Evolutionary conservation across 2,329 filamentous ascomycete genomes (phyloP).

Genomic region (Magnaporthiopsis incrustans): DNA sequence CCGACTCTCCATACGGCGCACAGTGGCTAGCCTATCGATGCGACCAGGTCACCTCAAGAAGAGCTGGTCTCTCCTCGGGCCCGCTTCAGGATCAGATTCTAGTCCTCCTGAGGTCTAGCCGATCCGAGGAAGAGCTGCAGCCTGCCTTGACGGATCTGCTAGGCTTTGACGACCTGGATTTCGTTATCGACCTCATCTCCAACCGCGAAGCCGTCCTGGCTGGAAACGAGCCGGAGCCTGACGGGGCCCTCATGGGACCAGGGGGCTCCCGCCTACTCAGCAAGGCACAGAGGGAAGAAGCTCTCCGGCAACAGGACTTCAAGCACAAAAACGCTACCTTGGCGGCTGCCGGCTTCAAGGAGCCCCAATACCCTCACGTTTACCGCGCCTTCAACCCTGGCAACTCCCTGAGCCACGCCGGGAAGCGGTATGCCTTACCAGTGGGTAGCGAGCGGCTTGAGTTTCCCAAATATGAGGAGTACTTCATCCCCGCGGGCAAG

Average conservation of each 20-base stretch:
- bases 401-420: slow-evolving; percentile 73
- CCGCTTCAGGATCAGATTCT: slow-evolving; percentile 73
- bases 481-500: slow-evolving; percentile 72
- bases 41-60: slow-evolving; percentile 52
- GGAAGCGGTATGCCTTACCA: slow-evolving; percentile 77
- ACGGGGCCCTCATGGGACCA: slow-evolving; percentile 7
- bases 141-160: slow-evolving; percentile 82
- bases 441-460: slow-evolving; percentile 64
- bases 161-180: slow-evolving; percentile 87
- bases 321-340: slow-evolving; percentile 75
- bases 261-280: slow-evolving; percentile 53
- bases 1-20: slow-evolving; percentile 38
- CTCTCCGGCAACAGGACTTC: slow-evolving; percentile 65
- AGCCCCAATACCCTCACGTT: slow-evolving; percentile 83
- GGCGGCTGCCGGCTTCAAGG: slow-evolving; percentile 61
- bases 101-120: slow-evolving; percentile 61
- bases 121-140: slow-evolving; percentile 78
- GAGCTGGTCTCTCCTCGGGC: slow-evolving; percentile 57
- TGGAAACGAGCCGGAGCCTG: not conserved
- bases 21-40: slow-evolving; percentile 70
- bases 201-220: slow-evolving; percentile 47
- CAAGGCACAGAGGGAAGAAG: slow-evolving; percentile 69
- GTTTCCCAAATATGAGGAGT: slow-evolving; percentile 77
- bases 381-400: slow-evolving; percentile 79
- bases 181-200: slow-evolving; percentile 83